phyloP scores from a whole-genome alignment of 169 alveolate genomes.

The Plasmodium vinckei region DNA sequence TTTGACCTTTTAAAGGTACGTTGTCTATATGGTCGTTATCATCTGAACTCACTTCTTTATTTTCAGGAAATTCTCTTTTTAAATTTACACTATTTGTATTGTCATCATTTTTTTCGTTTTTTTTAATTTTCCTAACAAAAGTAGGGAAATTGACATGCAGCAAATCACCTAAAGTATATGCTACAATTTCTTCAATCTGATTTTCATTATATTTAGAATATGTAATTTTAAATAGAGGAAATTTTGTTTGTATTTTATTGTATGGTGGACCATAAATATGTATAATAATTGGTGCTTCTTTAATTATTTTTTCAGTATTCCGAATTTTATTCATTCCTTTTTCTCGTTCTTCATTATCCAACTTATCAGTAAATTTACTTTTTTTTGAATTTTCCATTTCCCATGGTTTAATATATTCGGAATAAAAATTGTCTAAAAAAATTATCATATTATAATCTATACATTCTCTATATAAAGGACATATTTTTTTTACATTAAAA shows the following conservation, averaged over 20 bases:
- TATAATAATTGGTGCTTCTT: conserved; percentile 65
- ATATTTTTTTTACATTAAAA: conserved; percentile 40
- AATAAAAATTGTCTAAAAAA: conserved; percentile 43
- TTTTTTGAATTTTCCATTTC: not conserved
- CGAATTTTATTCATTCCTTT: conserved; percentile 9
- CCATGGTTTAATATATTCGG: not conserved
- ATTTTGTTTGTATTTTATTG: conserved; percentile 57
- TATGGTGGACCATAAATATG: conserved; percentile 77
- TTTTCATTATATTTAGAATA: conserved; percentile 2
- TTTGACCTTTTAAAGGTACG: conserved; percentile 13
- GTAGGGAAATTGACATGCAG: conserved; percentile 43
- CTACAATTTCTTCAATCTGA: conserved; percentile 6
- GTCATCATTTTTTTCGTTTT: conserved; percentile 1
- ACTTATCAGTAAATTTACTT: not conserved
- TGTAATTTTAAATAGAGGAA: conserved; percentile 19
- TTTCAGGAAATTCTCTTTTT: not conserved
- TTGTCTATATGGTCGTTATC: not conserved
- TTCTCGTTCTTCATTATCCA: not conserved
- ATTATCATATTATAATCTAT: conserved; percentile 50
- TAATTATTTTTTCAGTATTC: conserved; percentile 25
- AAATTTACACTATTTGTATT: not conserved
- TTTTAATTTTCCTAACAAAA: conserved; percentile 34
- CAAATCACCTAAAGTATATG: conserved; percentile 62
- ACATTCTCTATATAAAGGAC: conserved; percentile 54
- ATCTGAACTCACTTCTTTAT: not conserved